Base-by-base conservation (phyloP, 2,329 filamentous ascomycete genomes). In the Ceratocystiopsis sp. region DNA sequence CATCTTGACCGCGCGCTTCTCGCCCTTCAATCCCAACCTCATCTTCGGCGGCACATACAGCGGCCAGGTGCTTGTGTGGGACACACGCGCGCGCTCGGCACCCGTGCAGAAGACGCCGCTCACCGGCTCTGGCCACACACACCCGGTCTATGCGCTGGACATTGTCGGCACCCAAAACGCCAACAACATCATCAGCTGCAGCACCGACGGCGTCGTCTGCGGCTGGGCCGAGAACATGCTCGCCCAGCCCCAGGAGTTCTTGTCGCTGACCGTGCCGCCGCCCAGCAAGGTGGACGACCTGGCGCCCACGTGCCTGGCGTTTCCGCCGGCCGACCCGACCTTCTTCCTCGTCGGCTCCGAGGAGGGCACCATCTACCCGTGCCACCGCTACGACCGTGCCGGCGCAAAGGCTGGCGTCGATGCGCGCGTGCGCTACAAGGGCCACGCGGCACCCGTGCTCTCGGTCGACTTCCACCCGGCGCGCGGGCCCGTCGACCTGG, bases 171-270 rank as follows among this genome's bases (percentile, higher is more conserved):
- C 93, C 1, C 91, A 96, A 57, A 98, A 98, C 59, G 91, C 91
- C 46, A 94, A 95, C 65, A 98, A 96, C 60, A 94, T 98, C 57
- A 83, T 98, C 53, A 95, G 87, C 33, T 89, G 85, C 58, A 95
- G 86, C 1, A 98, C 91, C 1, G 91, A 98, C 56, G 91, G 91
- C 43, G 85, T 93, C 11, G 85, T 96, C 37, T 98, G 91, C 60
- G 84, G 87, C 40, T 98, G 91, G 91, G 87, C 84, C 44, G 85
- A 95, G 50, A 93, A 98, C 59, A 96, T 98, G 76, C 82, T 98
- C 47, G 85, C 89, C 1, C 85, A 95, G 60, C 91, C 91, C 1
- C 89, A 96, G 61, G 91, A 98, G 64, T 80, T 86, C 44, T 75
- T 98, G 37, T 85, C 93, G 54, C 71, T 98, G 13, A 80, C 79